A percentile compares a stretch with the other conserved stretches of the same genome.
Conservation (phyloP, 306 rosid genomes). For the Lathyrus aphaca region DNA sequence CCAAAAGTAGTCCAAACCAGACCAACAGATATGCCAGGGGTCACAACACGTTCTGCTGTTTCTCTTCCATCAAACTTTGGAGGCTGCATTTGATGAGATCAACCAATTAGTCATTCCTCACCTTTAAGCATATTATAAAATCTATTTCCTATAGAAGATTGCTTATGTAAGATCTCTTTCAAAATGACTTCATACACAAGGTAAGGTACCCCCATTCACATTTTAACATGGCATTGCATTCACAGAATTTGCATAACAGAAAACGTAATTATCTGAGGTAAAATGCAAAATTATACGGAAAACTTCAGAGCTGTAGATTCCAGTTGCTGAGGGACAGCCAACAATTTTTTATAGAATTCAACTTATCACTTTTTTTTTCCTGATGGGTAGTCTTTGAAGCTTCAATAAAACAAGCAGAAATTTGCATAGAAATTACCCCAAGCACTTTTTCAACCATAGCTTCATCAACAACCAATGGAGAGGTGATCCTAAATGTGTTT, state of each 20-base stretch:
- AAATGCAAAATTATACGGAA: slow-evolving; percentile 3
- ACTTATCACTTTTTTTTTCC: background rate
- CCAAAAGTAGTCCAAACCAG: slow-evolving; percentile 97
- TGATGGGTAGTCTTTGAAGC: slow-evolving; percentile 1
- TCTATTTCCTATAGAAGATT: slow-evolving; percentile 20
- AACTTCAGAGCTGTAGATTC: slow-evolving; percentile 17
- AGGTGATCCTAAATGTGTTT: slow-evolving; percentile 65
- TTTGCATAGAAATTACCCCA: slow-evolving; percentile 70
- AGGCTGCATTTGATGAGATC: slow-evolving; percentile 65
- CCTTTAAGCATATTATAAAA: slow-evolving; percentile 31
- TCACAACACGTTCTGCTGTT: slow-evolving; percentile 83
- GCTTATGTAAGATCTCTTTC: slow-evolving; percentile 24
- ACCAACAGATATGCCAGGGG: slow-evolving; percentile 90
- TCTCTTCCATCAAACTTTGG: slow-evolving; percentile 89
- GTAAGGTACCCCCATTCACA: slow-evolving; percentile 21
- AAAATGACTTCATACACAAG: slow-evolving; percentile 23
- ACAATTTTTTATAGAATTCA: slow-evolving; percentile 14
- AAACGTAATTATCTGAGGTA: slow-evolving; percentile 11
- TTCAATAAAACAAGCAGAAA: slow-evolving; percentile 29
- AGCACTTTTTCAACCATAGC: slow-evolving; percentile 92
- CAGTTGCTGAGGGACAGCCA: slow-evolving; percentile 23
- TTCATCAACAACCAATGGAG: slow-evolving; percentile 83
- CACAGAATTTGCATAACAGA: slow-evolving; percentile 13
- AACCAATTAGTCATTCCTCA: slow-evolving; percentile 33
- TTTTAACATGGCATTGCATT: slow-evolving; percentile 26